phyloP scores from a whole-genome alignment of 768 basidiomycete genomes.

The Mycena albidolilacea region DNA sequence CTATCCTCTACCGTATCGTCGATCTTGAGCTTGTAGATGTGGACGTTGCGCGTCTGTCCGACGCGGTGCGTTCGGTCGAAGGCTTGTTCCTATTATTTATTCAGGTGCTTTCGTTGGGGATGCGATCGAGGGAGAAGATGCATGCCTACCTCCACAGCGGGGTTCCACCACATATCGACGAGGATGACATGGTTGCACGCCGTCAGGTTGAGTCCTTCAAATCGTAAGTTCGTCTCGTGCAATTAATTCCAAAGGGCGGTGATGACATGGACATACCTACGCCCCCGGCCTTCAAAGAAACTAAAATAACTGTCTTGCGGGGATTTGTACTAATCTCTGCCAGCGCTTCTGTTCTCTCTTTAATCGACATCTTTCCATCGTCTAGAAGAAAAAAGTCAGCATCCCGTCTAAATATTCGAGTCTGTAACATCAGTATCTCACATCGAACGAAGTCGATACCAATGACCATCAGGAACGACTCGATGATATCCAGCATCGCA shows the following conservation, averaged over 20 bases:
- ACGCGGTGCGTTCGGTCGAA: slow-evolving; percentile 93
- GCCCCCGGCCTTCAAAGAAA: slow-evolving; percentile 96
- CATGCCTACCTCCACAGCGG: slow-evolving; percentile 77
- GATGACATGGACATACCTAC: slow-evolving; percentile 68
- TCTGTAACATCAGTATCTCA: slow-evolving; percentile 66
- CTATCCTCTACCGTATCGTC: slow-evolving; percentile 90
- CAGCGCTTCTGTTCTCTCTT: slow-evolving; percentile 81
- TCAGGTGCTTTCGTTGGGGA: neutral
- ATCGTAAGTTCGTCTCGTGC: slow-evolving; percentile 24
- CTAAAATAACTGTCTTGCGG: slow-evolving; percentile 84
- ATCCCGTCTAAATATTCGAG: slow-evolving; percentile 3
- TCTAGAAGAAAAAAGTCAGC: slow-evolving; percentile 62
- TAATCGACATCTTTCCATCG: slow-evolving; percentile 88
- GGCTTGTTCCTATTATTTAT: slow-evolving; percentile 76
- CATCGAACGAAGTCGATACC: slow-evolving; percentile 87
- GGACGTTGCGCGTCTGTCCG: slow-evolving; percentile 89
- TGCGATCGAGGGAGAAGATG: neutral
- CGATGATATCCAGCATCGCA: slow-evolving; percentile 85
- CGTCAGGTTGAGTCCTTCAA: slow-evolving; percentile 87
- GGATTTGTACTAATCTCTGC: slow-evolving; percentile 77
- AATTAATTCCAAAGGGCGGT: neutral
- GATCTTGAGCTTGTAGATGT: slow-evolving; percentile 92
- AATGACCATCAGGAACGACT: slow-evolving; percentile 82
- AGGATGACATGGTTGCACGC: slow-evolving; percentile 96
- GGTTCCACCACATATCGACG: slow-evolving; percentile 96